Base-by-base conservation (phyloP, 1,139 yeast species). In the Arxiozyma telluris region DNA sequence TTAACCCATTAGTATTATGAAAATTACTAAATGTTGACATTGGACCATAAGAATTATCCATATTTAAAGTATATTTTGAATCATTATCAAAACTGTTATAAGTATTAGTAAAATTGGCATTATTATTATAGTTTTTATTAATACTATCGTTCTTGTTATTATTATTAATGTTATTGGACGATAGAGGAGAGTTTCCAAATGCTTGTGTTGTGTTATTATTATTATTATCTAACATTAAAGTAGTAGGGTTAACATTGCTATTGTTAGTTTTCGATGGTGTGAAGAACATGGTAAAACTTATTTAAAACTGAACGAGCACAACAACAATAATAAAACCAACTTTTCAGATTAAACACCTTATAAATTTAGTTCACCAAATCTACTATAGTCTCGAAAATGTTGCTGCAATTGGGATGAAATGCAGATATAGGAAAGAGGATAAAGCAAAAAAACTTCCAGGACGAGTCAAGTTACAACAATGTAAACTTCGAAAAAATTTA, bases 201-300 rank as follows among this genome's bases (percentile, higher is more conserved):
- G 39, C 12, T 15, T 12, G n/a, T 15, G 17, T 15, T 12, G 39
- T 34, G n/a, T 12, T 34, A 34, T 34, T 12, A 15, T 15, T 27
- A 8, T 4, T 23, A 23, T 27, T 27, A 27, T 27, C 7, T 27
- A 27, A 27, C 30, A 27, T 15, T 34, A n/a, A 34, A 34, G 39
- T 3, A 34, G 39, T 34, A 12, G 39, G n/a, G 6, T 15, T 34
- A 45, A 55, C 60, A 58, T 64, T 64, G 56, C 63, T 64, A 50
- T 60, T 58, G 46, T 66, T 64, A 50, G 60, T 65, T 55, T 63
- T 66, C 59, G 66, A 58, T 22, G 70, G 70, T 22, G 70, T 66
- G 23, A 69, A 66, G 57, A 59, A 66, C 66, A 66, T 66, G 3
- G 41, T 22, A 18, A n/a, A 15, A 20, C 4, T 21, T 3, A 23